A percentile compares a stretch with the other conserved stretches of the same genome.
Evolutionary conservation across 495 filamentous ascomycete species (phyloP).

Genomic region (Lindgomyces ingoldianus): DNA sequence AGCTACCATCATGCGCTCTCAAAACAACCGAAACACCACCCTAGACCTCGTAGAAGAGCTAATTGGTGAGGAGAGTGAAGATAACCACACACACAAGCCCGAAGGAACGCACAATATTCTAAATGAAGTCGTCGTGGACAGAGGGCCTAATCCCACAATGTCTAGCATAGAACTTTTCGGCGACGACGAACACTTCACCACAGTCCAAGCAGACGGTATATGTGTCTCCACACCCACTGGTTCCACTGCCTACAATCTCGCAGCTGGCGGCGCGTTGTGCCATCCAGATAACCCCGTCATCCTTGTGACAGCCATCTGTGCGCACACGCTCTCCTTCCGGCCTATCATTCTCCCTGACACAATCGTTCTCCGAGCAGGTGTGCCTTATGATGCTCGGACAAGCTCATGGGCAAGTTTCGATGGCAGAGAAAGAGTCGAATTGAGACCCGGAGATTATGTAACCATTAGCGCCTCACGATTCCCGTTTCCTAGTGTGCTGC

Average conservation of each 20-base stretch:
- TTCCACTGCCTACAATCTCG: conserved; percentile 95
- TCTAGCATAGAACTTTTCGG: conserved; percentile 87
- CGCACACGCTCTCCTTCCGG: conserved; percentile 92
- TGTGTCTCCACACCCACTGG: conserved; percentile 92
- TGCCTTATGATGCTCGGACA: conserved; percentile 87
- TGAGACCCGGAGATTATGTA: conserved; percentile 89
- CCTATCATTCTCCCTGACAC: conserved; percentile 95
- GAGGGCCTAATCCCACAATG: conserved; percentile 90
- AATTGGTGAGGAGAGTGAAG: conserved; percentile 78
- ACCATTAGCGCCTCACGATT: conserved; percentile 90
- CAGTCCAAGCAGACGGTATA: conserved; percentile 81
- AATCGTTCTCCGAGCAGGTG: conserved; percentile 85
- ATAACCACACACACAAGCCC: conserved; percentile 76
- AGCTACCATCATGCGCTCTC: conserved; percentile 89
- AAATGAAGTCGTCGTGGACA: conserved; percentile 88
- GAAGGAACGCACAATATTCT: conserved; percentile 83
- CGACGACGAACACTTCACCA: conserved; percentile 92
- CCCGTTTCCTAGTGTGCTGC: conserved; percentile 87
- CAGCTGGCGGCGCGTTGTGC: conserved; percentile 90
- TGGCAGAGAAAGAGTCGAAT: conserved; percentile 82
- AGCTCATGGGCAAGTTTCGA: conserved; percentile 97
- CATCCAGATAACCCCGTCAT: conserved; percentile 98
- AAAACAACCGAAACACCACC: conserved; percentile 35
- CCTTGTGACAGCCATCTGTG: conserved; percentile 91
- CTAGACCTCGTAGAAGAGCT: conserved; percentile 84